phyloP scores from a whole-genome alignment of 2,329 filamentous ascomycete species.

The Huntiella omanensis region DNA sequence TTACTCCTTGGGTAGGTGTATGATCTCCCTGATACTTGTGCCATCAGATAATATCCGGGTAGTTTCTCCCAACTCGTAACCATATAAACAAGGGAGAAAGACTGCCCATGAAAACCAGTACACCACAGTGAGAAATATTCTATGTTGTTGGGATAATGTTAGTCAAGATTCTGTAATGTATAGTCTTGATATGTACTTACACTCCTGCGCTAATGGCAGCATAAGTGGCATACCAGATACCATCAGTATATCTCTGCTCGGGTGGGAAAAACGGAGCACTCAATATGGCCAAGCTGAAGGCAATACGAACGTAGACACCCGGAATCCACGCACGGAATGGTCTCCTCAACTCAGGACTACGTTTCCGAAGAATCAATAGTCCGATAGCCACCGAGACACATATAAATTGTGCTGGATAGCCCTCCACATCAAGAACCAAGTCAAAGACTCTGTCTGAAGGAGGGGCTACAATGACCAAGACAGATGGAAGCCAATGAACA shows the following conservation, averaged over 20 bases:
- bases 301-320: constrained; percentile 36
- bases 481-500: constrained; percentile 48
- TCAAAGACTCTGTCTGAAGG: constrained; percentile 49
- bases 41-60: constrained; percentile 43
- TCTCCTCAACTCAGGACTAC: constrained; percentile 37
- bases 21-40: constrained; percentile 42
- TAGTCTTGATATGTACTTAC: constrained; percentile 22
- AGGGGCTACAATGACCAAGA: constrained; percentile 46
- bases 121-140: constrained; percentile 35
- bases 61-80: constrained; percentile 44
- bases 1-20: constrained; percentile 14
- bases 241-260: constrained; percentile 24
- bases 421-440: constrained; percentile 55
- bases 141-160: constrained; percentile 15
- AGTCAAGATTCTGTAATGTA: not conserved
- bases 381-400: constrained; percentile 37
- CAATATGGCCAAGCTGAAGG: constrained; percentile 34
- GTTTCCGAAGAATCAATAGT: constrained; percentile 39
- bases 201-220: constrained; percentile 32
- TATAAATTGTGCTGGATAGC: constrained; percentile 45
- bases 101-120: constrained; percentile 56
- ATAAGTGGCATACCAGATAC: constrained; percentile 34
- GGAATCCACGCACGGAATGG: constrained; percentile 48
- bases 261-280: constrained; percentile 45
- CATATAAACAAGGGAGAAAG: constrained; percentile 36